These are phyloP conservation scores for Pseudonectria buxi DNA, from an alignment of 2,329 filamentous ascomycete species.

Conservation along the genomic window DNA sequence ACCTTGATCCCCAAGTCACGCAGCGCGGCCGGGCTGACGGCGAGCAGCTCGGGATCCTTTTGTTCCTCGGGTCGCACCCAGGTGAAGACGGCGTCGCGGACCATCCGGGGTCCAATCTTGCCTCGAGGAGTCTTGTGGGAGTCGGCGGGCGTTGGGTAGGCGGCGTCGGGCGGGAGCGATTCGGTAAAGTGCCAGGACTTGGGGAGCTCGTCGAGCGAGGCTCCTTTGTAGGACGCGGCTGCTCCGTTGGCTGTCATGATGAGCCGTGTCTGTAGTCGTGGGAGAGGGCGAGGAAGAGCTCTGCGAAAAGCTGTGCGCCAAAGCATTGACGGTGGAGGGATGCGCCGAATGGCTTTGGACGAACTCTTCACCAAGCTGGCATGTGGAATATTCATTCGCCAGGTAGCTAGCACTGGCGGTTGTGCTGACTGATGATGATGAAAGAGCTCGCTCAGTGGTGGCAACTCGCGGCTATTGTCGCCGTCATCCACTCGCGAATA, in stretches of 20 bases:
- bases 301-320: constrained; percentile 24
- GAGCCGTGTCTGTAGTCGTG: constrained; percentile 17
- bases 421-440: no score
- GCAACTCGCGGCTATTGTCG: no score
- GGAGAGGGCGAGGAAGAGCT: constrained; percentile 24
- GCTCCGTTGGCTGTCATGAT: constrained; percentile 29
- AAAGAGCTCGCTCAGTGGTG: no score
- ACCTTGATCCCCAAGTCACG: constrained; percentile 69
- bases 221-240: constrained; percentile 18
- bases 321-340: constrained; percentile 27
- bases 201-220: constrained; percentile 48
- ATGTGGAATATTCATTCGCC: no score
- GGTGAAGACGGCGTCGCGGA: constrained; percentile 80
- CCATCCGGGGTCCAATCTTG: constrained; percentile 70
- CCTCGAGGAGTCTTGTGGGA: constrained; percentile 78
- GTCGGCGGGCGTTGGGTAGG: constrained; percentile 70
- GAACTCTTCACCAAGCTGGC: neutral
- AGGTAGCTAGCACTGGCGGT: no score
- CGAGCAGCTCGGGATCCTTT: constrained; percentile 69
- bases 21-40: constrained; percentile 72
- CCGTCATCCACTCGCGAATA: no score
- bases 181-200: constrained; percentile 61
- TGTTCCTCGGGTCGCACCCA: constrained; percentile 78
- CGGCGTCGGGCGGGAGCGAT: constrained; percentile 66
- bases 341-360: constrained; percentile 2